Evolutionary conservation across 2,329 filamentous ascomycete genomes (phyloP), one percentile per base, ranked within the genome.

Genomic region (Xylaria sp.): DNA sequence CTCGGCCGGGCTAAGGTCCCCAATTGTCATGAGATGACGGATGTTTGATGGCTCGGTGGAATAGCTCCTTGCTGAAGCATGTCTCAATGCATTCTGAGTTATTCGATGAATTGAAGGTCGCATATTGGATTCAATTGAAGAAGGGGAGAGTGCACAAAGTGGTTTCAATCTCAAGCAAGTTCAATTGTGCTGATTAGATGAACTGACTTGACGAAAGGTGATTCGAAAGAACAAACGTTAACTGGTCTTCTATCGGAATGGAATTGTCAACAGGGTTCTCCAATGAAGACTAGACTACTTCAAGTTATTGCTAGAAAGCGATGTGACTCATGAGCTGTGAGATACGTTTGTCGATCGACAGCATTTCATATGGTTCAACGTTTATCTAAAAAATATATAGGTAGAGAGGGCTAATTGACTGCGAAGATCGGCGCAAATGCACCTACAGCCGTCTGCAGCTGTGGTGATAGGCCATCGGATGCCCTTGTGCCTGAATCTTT

Each of bases 1-100:
- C 81, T 99, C 96, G 53, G 86, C 82, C 7, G 93, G 86, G 1
- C 90, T 90, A 66, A 99, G 87, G 78, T 99, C 94, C 61, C 90
- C 90, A 76, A 97, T 97, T 63, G 94, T 97, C 81, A 97, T 90
- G 60, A 99, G 86, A 85, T 98, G 95, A 72, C 96, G 91, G 57
- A 93, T 92, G 30, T 55, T 66, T 23, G 64, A 32, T 62, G 55
- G 8, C 56, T 71, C 28, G 60, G 60, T 57, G 50, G 36, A 68
- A 67, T 71, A 71, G 13, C 66, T 63, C 73, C 84, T 84, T 66
- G 84, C 83, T 68, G 84, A 84, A 32, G 80, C 76, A 69, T 85
- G 80, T 67, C 78, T 76, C 65, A 84, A 82, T 28, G 81, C 62
- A 70, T 58, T 63, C 20, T 68, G 58, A 34, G 69, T 39, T 53